Base-by-base conservation (phyloP, 805 yeast species). In the Pichia exigua region DNA sequence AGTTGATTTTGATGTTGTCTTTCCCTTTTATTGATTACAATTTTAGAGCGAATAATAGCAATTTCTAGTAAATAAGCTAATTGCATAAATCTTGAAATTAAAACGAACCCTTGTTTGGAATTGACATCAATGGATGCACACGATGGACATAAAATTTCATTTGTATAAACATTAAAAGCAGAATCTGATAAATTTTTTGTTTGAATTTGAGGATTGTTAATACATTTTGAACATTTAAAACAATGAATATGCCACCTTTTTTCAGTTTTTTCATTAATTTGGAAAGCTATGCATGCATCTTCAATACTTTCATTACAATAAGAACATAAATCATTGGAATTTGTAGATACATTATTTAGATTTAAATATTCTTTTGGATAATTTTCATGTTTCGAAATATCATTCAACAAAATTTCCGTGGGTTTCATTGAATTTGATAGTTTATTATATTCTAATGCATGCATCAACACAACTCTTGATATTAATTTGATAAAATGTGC, bases 401-500 rank as follows among this genome's bases (percentile, higher is more conserved):
- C 78, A 42, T 73, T 67, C 48, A 92, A 67, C 59, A 86, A 88
- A 44, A 71, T 71, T 49, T 86, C 83, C 35, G 87, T 70, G 1
- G 89, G 86, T 41, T 68, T 72, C 0, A 84, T 77, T 10, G 85
- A 76, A 32, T 78, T 79, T 9, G 77, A 71, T 4, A 74, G 60
- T 57, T 77, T 79, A 65, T 87, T 86, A 50, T 77, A 72, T 51
- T 78, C 82, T n/a, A 94, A 71, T 0, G 97, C 87, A 57, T 82
- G 81, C 53, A 81, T 78, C 42, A 94, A 75, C 0, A 97, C 94
- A 61, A 81, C 81, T 56, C 97, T 74, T 5, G 92, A 85, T 22
- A 94, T 71, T 8, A 92, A 73, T 65, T 94, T 94, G 60, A 94
- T 73, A 66, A 90, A 92, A 65, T 94, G 98, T 0, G 99, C 97